A percentile compares a stretch with the other conserved stretches of the same genome.
Conservation (phyloP, 345 rosid genomes). For the Luvunga scandens region DNA sequence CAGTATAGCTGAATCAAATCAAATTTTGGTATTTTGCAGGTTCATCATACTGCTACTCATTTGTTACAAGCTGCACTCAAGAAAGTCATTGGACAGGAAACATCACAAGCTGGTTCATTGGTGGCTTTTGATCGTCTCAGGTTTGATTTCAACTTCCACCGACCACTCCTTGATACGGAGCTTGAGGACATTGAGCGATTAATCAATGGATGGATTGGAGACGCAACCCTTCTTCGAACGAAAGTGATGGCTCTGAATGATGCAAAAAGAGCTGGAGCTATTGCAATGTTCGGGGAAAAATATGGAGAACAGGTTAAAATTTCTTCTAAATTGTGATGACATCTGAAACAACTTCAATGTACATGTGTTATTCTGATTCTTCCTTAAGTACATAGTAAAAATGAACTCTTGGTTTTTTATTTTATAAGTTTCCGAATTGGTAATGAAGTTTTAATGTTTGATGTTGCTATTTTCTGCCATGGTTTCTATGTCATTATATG, state of each 20-base stretch:
- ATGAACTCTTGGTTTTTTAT: background rate
- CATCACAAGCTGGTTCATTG: conserved; percentile 96
- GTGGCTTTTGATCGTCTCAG: conserved; percentile 97
- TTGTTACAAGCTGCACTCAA: conserved; percentile 91
- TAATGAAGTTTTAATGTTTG: background rate
- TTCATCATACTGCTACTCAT: conserved; percentile 98
- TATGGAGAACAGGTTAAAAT: conserved; percentile 77
- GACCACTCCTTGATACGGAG: conserved; percentile 63
- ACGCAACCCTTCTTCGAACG: conserved; percentile 67
- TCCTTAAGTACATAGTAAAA: background rate
- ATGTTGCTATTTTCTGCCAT: background rate
- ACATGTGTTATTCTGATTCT: background rate
- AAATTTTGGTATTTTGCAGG: conserved; percentile 40
- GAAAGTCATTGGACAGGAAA: conserved; percentile 77
- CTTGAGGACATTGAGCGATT: conserved; percentile 69
- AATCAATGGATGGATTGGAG: conserved; percentile 85
- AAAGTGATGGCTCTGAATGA: conserved; percentile 76
- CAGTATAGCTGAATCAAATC: background rate
- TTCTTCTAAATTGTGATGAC: conserved; percentile 6
- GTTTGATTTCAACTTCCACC: conserved; percentile 86
- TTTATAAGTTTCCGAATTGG: background rate
- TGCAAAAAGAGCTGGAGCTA: conserved; percentile 88
- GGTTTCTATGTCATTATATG: background rate
- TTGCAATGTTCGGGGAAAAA: conserved; percentile 98
- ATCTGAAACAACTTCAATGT: background rate